Evolutionary conservation across 805 yeast species (phyloP), one percentile per base, ranked within the genome.

Genomic region (Zygoascus bituminiphila): DNA sequence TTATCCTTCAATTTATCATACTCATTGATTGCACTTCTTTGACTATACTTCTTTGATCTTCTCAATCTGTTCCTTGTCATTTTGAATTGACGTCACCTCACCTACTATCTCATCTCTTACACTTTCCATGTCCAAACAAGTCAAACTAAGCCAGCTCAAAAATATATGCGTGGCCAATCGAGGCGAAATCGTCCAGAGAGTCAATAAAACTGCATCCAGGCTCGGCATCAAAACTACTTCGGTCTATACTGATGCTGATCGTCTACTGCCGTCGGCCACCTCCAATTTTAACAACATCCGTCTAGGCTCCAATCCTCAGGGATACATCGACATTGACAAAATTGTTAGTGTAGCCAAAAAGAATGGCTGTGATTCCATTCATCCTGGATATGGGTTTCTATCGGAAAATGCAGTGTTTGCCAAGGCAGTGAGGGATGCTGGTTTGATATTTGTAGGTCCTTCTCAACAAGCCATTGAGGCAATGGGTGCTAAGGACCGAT

Each of bases 321-420:
- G 62, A 4, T 61, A 61, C 42, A 57, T 61, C 15, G 68, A 69
- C 49, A 71, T 74, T 49, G 79, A 75, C 33, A 72, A 73, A 58
- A 67, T 75, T 48, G 72, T 75, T 21, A 57, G 61, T 10, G 76
- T 77, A 6, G 78, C 79, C 22, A 73, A 73, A 58, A 65, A 60
- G 41, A 61, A 72, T 3, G 76, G 75, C 5, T 76, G 78, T 39
- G 75, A 75, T 57, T 77, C 80, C 36, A 72, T 76, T 49, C 76
- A 76, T 51, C 81, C 81, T 1, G 81, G 81, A 21, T 76, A 76
- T 51, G 81, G 81, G 4, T 76, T 76, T 63, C 66, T 76, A 50
- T 72, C 78, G 7, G 81, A 76, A 58, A 63, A 63, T 47, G 62
- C 63, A 5, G 56, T 54, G 21, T 62, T 63, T 51, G 66, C 65